These are phyloP conservation scores for Cadophora malorum DNA, from an alignment of 2,329 filamentous ascomycete species.

Conservation along the genomic window DNA sequence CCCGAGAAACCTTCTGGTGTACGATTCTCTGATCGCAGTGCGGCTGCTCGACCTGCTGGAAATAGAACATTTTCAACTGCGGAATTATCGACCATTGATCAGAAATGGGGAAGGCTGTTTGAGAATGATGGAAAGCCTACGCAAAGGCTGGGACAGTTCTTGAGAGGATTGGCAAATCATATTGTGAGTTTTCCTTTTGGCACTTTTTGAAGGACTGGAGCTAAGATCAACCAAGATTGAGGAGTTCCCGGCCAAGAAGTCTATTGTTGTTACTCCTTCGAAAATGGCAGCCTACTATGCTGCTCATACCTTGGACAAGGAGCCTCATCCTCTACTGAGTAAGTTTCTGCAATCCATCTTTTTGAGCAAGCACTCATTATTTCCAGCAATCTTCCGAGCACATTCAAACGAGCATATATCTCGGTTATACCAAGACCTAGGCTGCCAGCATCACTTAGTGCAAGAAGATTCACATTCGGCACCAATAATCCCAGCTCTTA, in stretches of 20 bases:
- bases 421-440: conserved; percentile 61
- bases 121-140: conserved; percentile 71
- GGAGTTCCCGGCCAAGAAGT: conserved; percentile 70
- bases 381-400: conserved; percentile 39
- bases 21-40: conserved; percentile 40
- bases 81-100: conserved; percentile 67
- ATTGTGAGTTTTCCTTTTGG: conserved; percentile 60
- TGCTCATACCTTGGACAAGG: conserved; percentile 66
- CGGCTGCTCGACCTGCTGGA: conserved; percentile 31
- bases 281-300: conserved; percentile 80
- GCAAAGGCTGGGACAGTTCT: conserved; percentile 69
- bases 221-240: conserved; percentile 60
- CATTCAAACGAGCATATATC: conserved; percentile 56
- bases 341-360: conserved; percentile 41
- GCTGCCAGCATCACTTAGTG: conserved; percentile 68
- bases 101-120: conserved; percentile 80
- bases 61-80: conserved; percentile 42
- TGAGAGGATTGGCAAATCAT: conserved; percentile 76
- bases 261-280: conserved; percentile 74
- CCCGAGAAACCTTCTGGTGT: conserved; percentile 42
- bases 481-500: conserved; percentile 69
- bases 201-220: not conserved
- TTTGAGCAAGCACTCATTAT: conserved; percentile 21
- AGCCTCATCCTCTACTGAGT: conserved; percentile 74
- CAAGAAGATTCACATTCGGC: conserved; percentile 58